Conservation (phyloP, 169 alveolate species). For the Cryptosporidium ubiquitum region DNA sequence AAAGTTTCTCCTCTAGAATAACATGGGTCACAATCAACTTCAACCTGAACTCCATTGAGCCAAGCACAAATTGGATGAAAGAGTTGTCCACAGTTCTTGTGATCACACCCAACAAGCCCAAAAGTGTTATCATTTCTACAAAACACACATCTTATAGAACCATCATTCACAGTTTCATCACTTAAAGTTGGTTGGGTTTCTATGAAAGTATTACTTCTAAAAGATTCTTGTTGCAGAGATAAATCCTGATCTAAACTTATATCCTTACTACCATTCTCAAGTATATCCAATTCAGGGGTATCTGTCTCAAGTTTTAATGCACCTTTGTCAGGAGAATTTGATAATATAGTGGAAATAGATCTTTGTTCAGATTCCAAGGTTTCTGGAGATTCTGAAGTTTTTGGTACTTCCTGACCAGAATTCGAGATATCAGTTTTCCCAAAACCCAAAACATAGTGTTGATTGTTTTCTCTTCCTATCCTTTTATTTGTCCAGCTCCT, state of each 20-base stretch:
- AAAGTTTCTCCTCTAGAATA: slow-evolving; percentile 27
- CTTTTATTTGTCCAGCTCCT: slow-evolving; percentile 66
- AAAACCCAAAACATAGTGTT: background rate
- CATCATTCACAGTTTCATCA: background rate
- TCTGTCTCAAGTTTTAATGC: background rate
- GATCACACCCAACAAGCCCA: slow-evolving; percentile 36
- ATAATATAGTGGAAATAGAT: background rate
- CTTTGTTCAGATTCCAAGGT: background rate
- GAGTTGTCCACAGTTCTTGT: background rate
- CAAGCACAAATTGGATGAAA: slow-evolving; percentile 63
- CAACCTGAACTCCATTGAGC: slow-evolving; percentile 31
- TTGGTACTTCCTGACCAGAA: background rate
- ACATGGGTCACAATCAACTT: slow-evolving; percentile 32
- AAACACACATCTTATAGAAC: slow-evolving; percentile 7
- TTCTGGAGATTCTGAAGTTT: background rate
- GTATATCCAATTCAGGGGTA: background rate
- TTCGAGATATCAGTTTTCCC: background rate
- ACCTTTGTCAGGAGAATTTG: background rate
- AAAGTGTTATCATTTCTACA: slow-evolving; percentile 39
- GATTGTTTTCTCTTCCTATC: background rate
- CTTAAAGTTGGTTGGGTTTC: background rate
- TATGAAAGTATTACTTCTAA: background rate
- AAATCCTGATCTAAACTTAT: background rate
- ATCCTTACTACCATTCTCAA: background rate
- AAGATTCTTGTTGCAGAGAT: background rate